phyloP scores from a whole-genome alignment of 176 grass and related monocot species.

The Chrysopogon serrulatus region DNA sequence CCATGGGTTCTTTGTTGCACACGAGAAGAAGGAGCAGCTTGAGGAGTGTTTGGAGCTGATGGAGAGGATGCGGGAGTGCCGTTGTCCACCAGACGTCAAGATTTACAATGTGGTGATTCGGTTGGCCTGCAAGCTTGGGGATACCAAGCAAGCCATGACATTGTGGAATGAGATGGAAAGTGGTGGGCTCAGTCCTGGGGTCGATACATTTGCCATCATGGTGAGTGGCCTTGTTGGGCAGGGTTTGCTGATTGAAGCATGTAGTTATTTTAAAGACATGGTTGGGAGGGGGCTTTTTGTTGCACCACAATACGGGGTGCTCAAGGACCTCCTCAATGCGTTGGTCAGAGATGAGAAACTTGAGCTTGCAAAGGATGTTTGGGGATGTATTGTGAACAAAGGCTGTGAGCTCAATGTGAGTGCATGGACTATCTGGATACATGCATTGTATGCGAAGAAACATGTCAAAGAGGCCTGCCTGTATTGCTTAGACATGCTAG shows the following conservation, averaged over 20 bases:
- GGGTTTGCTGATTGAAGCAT: constrained; percentile 58
- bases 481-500: constrained; percentile 95
- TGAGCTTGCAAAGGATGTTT: constrained; percentile 87
- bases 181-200: constrained; percentile 50
- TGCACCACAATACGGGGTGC: constrained; percentile 71
- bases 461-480: constrained; percentile 80
- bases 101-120: constrained; percentile 82
- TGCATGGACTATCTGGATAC: constrained; percentile 96
- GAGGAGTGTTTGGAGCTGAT: constrained; percentile 91
- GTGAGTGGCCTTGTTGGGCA: constrained; percentile 68
- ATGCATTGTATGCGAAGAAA: constrained; percentile 67
- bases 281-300: constrained; percentile 75
- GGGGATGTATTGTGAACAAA: constrained; percentile 69
- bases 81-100: constrained; percentile 49
- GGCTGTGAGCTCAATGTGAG: constrained; percentile 81
- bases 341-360: constrained; percentile 73
- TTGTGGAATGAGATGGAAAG: constrained; percentile 90
- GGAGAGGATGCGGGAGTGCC: constrained; percentile 64
- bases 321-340: constrained; percentile 85
- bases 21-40: constrained; percentile 82
- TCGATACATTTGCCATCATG: constrained; percentile 87
- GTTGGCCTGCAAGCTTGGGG: constrained; percentile 73
- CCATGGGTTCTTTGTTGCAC: constrained; percentile 57
- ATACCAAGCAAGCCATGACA: constrained; percentile 55
- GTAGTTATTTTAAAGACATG: constrained; percentile 82